Percentiles rank a stretch among this genome's conserved stretches.
These are phyloP conservation scores for Phytopythium chamaehyphon DNA, from an alignment of 352 stramenopile genomes.

Conservation along the genomic window DNA sequence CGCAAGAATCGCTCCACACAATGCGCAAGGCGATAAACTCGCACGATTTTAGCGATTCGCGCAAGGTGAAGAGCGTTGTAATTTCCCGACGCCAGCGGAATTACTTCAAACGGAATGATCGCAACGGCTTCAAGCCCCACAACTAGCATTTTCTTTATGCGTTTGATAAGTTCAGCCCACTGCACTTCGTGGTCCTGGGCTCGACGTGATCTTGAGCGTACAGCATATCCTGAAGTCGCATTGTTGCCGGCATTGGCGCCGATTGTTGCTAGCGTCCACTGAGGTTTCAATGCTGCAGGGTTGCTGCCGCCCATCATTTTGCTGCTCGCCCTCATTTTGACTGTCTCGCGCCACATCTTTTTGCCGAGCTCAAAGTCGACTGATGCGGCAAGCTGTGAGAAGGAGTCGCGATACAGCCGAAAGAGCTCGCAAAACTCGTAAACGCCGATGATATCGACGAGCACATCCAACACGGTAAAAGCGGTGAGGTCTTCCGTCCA, in stretches of 20 bases:
- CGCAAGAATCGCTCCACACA: constrained; percentile 36
- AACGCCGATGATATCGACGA: constrained; percentile 40
- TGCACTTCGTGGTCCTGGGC: neutral
- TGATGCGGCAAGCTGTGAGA: constrained; percentile 30
- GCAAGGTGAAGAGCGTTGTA: constrained; percentile 61
- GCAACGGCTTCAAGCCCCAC: constrained; percentile 50
- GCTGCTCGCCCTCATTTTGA: constrained; percentile 21
- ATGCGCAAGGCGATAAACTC: constrained; percentile 34
- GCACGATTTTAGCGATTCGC: constrained; percentile 56
- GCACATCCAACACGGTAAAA: constrained; percentile 30
- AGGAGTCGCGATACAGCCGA: constrained; percentile 23
- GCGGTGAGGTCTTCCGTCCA: constrained; percentile 46
- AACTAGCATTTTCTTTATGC: constrained; percentile 21
- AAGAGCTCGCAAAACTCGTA: constrained; percentile 45
- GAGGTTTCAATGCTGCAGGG: constrained; percentile 9
- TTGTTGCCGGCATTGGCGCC: constrained; percentile 8
- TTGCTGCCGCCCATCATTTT: constrained; percentile 17
- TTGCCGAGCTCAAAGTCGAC: constrained; percentile 45
- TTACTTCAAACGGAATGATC: constrained; percentile 47
- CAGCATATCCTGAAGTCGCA: constrained; percentile 4
- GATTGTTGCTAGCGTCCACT: constrained; percentile 51
- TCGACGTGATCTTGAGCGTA: no score
- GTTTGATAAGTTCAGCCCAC: neutral
- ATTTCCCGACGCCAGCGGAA: constrained; percentile 25
- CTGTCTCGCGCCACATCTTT: constrained; percentile 36